phyloP scores from a whole-genome alignment of 1,284 basidiomycete species.

The Cutaneotrichosporon cavernicola region DNA sequence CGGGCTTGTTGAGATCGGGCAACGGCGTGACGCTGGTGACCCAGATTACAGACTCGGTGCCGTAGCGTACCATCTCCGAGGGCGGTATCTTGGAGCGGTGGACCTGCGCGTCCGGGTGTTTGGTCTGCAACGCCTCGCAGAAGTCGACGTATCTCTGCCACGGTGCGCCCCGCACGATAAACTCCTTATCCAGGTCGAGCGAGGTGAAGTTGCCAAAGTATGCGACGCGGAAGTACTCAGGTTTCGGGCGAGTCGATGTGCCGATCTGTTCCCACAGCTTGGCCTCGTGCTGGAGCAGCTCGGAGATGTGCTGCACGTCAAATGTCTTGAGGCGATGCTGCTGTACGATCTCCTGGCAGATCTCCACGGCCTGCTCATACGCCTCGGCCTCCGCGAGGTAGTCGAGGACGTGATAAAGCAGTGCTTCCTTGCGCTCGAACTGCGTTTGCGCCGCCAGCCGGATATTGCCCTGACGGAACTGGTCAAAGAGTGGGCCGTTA shows the following conservation, averaged over 20 bases:
- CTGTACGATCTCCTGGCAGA: conserved; percentile 82
- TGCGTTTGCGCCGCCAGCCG: conserved; percentile 87
- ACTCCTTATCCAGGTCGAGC: conserved; percentile 50
- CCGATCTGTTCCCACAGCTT: conserved; percentile 79
- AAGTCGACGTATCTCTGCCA: conserved; percentile 48
- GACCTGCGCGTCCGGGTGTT: conserved; percentile 82
- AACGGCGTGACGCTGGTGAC: conserved; percentile 82
- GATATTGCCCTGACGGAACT: conserved; percentile 71
- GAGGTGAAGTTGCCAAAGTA: conserved; percentile 48
- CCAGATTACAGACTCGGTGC: conserved; percentile 82
- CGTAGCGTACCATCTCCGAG: conserved; percentile 73
- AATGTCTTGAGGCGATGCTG: conserved; percentile 85
- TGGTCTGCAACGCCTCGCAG: conserved; percentile 88
- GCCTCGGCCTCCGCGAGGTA: conserved; percentile 92
- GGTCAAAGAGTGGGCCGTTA: conserved; percentile 68
- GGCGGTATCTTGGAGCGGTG: conserved; percentile 74
- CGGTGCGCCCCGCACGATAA: conserved; percentile 44
- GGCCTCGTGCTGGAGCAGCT: conserved; percentile 80
- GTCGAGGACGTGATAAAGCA: conserved; percentile 80
- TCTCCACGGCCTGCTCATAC: conserved; percentile 89
- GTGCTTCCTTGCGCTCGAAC: conserved; percentile 89
- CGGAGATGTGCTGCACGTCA: conserved; percentile 79
- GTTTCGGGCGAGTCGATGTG: conserved; percentile 74
- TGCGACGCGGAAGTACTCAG: conserved; percentile 84
- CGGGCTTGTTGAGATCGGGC: conserved; percentile 70